These are phyloP conservation scores for Caryopteris hybrid DNA, from an alignment of 305 asterid species.

Conservation along the genomic window DNA sequence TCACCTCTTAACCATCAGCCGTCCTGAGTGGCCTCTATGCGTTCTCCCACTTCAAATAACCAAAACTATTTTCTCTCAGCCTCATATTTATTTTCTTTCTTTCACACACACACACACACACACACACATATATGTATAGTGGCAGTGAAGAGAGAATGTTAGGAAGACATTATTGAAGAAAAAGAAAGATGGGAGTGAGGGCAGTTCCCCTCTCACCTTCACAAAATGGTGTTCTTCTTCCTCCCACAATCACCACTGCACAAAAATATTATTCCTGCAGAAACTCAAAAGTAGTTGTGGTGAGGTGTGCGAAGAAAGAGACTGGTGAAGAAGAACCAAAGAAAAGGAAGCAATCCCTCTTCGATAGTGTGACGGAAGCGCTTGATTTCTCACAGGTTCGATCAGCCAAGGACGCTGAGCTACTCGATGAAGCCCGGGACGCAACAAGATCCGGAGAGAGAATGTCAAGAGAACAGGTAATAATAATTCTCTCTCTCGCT, in stretches of 20 bases:
- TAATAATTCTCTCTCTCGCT: no score
- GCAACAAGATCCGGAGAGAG: conserved; percentile 65
- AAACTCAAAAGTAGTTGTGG: conserved; percentile 17
- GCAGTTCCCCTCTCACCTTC: conserved; percentile 51
- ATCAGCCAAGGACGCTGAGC: conserved; percentile 70
- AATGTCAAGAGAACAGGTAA: conserved; percentile 82
- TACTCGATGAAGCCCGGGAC: conserved; percentile 64
- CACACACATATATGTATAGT: background rate
- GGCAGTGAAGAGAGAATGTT: background rate
- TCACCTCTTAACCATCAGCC: conserved; percentile 34
- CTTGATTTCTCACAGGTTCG: conserved; percentile 84
- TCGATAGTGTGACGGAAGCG: conserved; percentile 67
- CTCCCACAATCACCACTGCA: background rate
- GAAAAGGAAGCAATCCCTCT: conserved; percentile 48
- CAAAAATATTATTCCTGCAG: conserved; percentile 8
- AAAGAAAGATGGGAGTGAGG: conserved; percentile 39
- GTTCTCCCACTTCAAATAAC: background rate
- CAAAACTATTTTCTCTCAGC: background rate
- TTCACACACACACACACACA: background rate
- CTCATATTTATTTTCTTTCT: background rate
- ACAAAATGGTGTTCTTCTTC: conserved; percentile 41
- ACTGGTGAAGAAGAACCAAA: conserved; percentile 24
- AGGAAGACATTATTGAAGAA: background rate
- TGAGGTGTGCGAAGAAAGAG: conserved; percentile 48
- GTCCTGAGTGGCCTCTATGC: conserved; percentile 29